phyloP scores from a whole-genome alignment of 2,329 filamentous ascomycete species.

The Orbilia oligospora region DNA sequence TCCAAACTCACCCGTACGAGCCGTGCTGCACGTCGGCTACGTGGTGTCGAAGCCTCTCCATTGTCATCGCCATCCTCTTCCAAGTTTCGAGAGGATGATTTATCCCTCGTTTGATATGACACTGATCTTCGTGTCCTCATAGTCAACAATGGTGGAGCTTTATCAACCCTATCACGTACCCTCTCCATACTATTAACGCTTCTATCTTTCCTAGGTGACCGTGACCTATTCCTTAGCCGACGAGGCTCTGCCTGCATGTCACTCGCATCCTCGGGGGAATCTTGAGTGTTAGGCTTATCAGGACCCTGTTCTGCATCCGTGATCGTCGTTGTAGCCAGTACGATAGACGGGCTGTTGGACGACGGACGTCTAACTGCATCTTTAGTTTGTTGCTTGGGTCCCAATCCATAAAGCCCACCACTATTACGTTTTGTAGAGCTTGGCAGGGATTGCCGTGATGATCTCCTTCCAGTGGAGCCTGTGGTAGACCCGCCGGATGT shows the following conservation, averaged over 20 bases:
- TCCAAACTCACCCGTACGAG: not conserved
- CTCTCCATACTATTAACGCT: not conserved
- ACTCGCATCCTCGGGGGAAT: not conserved
- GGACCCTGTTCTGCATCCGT: not conserved
- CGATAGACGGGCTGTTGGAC: conserved; percentile 9
- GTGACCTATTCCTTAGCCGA: not conserved
- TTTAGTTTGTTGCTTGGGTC: not conserved
- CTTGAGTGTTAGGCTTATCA: not conserved
- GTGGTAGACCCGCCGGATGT: not conserved
- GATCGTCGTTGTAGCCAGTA: not conserved
- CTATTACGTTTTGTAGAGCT: not conserved
- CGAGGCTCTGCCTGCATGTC: not conserved
- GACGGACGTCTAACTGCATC: not conserved
- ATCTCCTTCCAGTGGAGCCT: not conserved
- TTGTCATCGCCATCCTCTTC: not conserved
- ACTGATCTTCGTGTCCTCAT: not conserved
- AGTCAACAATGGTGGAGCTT: not conserved
- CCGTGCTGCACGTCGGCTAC: not conserved
- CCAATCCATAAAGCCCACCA: not conserved
- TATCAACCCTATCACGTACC: not conserved
- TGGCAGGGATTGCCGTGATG: not conserved
- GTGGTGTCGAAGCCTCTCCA: not conserved
- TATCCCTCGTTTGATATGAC: not conserved
- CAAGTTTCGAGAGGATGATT: not conserved
- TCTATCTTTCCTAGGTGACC: not conserved